phyloP scores from a whole-genome alignment of 768 basidiomycete species.

The Daedalea quercina region DNA sequence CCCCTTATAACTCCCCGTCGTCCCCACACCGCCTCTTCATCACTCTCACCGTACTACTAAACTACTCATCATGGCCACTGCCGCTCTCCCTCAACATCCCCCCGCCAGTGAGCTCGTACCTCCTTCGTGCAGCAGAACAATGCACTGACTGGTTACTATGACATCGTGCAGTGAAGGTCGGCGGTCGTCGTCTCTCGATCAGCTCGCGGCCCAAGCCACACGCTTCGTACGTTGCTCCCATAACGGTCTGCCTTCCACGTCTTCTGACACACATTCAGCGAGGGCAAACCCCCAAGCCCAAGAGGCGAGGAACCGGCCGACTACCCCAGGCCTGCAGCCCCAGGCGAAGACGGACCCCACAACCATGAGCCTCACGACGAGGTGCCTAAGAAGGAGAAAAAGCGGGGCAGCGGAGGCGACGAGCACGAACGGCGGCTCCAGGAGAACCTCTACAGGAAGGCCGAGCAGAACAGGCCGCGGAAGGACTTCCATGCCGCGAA shows the following conservation, averaged over 20 bases:
- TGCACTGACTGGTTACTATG: neutral
- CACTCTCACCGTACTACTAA: neutral
- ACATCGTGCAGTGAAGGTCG: slow-evolving; percentile 14
- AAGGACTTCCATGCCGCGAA: slow-evolving; percentile 4
- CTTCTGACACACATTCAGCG: slow-evolving; percentile 2
- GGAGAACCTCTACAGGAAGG: slow-evolving; percentile 15
- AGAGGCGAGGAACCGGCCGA: slow-evolving; percentile 3
- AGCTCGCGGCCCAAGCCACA: slow-evolving; percentile 10
- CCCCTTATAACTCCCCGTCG: neutral
- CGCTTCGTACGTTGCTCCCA: slow-evolving; percentile 6
- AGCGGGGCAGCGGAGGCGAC: slow-evolving; percentile 15
- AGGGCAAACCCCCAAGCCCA: slow-evolving; percentile 4
- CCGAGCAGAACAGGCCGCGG: slow-evolving; percentile 16
- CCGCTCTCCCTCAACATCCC: slow-evolving; percentile 12
- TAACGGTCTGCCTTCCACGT: neutral
- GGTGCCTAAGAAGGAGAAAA: slow-evolving; percentile 12
- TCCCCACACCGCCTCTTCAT: neutral
- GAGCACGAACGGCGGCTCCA: slow-evolving; percentile 18
- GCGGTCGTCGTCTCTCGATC: slow-evolving; percentile 15
- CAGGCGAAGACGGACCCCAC: slow-evolving; percentile 11
- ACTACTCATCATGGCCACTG: slow-evolving; percentile 8
- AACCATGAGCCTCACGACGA: slow-evolving; percentile 13
- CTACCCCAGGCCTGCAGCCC: slow-evolving; percentile 16
- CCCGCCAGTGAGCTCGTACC: slow-evolving; percentile 13
- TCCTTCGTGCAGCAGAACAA: neutral